Percentiles rank a stretch among this genome's conserved stretches.
phyloP scores from a whole-genome alignment of 2,329 filamentous ascomycete species.

The Cordyceps cicadae region DNA sequence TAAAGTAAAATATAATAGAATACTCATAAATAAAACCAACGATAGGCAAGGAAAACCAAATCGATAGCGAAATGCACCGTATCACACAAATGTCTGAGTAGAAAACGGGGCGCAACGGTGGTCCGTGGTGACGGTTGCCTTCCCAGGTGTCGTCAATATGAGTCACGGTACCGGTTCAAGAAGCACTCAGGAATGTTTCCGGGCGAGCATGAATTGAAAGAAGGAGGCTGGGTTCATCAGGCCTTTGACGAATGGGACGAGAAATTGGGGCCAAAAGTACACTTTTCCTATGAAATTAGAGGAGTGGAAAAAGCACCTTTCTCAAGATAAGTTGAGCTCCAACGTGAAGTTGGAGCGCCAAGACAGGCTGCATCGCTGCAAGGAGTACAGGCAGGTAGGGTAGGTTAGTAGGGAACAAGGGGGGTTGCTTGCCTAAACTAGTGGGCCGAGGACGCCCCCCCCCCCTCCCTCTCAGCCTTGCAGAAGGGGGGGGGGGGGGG shows the following conservation, averaged over 20 bases:
- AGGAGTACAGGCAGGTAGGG: no score
- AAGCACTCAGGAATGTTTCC: neutral
- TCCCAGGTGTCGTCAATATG: neutral
- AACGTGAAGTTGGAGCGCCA: neutral
- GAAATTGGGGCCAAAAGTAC: no score
- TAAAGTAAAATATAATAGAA: neutral
- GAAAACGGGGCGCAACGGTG: neutral
- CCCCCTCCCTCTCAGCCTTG: no score
- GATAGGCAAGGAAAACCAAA: neutral
- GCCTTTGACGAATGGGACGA: neutral
- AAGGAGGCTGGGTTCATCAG: neutral
- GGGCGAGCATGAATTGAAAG: neutral
- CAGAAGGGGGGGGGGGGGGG: no score
- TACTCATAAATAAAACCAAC: neutral
- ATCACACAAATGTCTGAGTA: conserved; percentile 2
- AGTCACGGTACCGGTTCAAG: neutral
- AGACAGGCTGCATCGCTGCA: no score
- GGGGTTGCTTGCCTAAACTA: neutral
- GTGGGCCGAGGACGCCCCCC: neutral
- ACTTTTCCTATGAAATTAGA: no score
- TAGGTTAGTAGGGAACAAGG: no score
- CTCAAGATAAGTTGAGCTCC: no score
- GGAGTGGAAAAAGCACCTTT: no score
- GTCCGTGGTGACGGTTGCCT: neutral
- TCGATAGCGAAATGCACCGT: neutral